A percentile compares a stretch with the other conserved stretches of the same genome.
Conservation (phyloP, 306 rosid genomes). For the Rosa lucieae region DNA sequence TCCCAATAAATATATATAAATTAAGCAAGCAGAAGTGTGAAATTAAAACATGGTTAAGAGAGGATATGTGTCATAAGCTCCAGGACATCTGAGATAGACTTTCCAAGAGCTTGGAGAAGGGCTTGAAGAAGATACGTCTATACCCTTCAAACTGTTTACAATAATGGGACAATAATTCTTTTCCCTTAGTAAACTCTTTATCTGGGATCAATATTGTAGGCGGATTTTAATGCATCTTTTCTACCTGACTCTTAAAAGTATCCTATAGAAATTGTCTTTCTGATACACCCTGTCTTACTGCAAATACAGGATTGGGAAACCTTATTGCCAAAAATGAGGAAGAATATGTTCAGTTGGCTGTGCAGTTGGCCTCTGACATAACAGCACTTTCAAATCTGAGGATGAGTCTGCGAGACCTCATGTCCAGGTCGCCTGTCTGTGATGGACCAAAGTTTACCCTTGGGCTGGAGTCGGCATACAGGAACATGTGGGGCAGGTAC, state of each 20-base stretch:
- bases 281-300: not conserved
- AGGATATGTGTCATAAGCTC: not conserved
- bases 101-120: not conserved
- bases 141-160: not conserved
- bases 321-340: conserved; percentile 81
- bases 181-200: not conserved
- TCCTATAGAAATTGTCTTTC: not conserved
- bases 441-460: conserved; percentile 66
- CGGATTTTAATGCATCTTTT: not conserved
- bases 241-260: not conserved
- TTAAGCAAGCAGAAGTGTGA: not conserved
- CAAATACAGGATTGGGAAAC: conserved; percentile 59
- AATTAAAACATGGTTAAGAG: not conserved
- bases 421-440: conserved; percentile 84
- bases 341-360: conserved; percentile 78
- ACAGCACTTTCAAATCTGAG: conserved; percentile 72
- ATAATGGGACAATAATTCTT: not conserved
- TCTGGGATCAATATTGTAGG: not conserved
- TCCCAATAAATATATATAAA: not conserved
- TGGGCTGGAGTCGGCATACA: conserved; percentile 68
- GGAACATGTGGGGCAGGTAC: conserved; percentile 84
- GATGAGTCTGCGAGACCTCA: conserved; percentile 75
- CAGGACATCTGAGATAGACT: not conserved
- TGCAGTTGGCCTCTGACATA: conserved; percentile 83
- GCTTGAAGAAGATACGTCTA: not conserved